Conservation (phyloP, 495 filamentous ascomycete species). For the Thermothielavioides terrestris region DNA sequence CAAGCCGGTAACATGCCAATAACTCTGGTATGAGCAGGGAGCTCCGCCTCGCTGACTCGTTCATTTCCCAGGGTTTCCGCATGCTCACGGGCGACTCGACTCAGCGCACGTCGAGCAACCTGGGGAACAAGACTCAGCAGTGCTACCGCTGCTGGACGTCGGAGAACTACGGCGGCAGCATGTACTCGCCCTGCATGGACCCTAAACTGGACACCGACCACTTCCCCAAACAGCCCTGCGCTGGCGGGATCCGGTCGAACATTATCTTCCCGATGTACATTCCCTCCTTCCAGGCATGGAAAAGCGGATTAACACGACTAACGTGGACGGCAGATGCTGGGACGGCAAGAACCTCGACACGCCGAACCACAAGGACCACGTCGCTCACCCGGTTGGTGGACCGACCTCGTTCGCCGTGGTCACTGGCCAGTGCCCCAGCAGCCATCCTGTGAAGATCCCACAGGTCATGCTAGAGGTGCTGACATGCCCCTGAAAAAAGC, state of each 20-base stretch:
- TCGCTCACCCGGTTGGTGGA: not conserved
- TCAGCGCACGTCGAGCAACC: constrained; percentile 10
- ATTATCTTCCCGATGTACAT: constrained; percentile 34
- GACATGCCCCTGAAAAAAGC: too few species aligned
- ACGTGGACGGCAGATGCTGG: constrained; percentile 18
- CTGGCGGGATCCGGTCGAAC: constrained; percentile 31
- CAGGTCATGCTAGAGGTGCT: too few species aligned
- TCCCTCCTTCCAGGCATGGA: not conserved
- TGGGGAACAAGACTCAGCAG: constrained; percentile 22
- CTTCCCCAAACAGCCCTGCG: constrained; percentile 20
- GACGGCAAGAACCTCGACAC: constrained; percentile 27
- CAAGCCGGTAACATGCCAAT: constrained; percentile 15
- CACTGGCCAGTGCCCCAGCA: not conserved
- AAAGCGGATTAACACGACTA: not conserved
- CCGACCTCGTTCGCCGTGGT: not conserved
- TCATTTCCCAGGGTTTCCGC: constrained; percentile 17
- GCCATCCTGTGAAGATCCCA: not conserved
- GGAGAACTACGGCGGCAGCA: constrained; percentile 26
- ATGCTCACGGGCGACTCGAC: constrained; percentile 24
- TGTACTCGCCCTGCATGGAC: constrained; percentile 24
- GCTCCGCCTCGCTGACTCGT: not conserved
- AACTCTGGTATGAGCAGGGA: constrained; percentile 1
- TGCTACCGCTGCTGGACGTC: constrained; percentile 30
- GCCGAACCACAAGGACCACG: constrained; percentile 21
- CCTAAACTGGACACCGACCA: constrained; percentile 20